These are phyloP conservation scores for Lactifluus hygrophoroides DNA, from an alignment of 768 basidiomycete species.

Conservation along the genomic window DNA sequence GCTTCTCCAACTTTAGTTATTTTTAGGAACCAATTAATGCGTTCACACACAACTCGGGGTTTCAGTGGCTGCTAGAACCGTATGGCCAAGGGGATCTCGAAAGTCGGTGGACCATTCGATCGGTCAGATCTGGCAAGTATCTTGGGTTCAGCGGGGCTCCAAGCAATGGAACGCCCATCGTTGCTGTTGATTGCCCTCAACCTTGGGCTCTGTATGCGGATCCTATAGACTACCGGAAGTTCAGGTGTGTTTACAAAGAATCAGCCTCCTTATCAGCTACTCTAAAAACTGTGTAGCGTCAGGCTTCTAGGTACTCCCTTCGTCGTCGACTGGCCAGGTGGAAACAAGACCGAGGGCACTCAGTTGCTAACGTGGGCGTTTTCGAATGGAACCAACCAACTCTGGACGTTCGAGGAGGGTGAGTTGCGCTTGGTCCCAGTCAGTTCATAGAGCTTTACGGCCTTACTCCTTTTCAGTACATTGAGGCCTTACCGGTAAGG, in stretches of 20 bases:
- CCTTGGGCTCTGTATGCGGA: background rate
- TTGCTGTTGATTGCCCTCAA: background rate
- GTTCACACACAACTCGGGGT: background rate
- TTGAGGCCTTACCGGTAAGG: background rate
- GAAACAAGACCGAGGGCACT: background rate
- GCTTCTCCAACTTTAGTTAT: background rate
- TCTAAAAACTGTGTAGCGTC: too few relatives aligned
- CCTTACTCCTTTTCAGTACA: background rate
- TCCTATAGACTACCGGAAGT: background rate
- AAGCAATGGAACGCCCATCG: background rate
- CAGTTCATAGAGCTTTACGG: background rate
- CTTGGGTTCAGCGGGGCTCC: background rate
- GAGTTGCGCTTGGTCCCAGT: background rate
- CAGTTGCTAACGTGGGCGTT: background rate
- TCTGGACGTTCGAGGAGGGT: background rate
- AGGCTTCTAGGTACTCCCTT: background rate
- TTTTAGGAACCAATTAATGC: background rate
- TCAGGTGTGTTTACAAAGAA: background rate
- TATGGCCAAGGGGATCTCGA: background rate
- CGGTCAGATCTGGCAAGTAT: background rate
- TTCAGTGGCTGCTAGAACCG: background rate
- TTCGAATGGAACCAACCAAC: background rate
- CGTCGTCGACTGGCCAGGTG: background rate
- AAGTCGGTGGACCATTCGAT: background rate
- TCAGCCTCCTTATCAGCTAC: too few relatives aligned